These are phyloP conservation scores for Gamarada debralockiae DNA, from an alignment of 495 filamentous ascomycete genomes.

Conservation along the genomic window DNA sequence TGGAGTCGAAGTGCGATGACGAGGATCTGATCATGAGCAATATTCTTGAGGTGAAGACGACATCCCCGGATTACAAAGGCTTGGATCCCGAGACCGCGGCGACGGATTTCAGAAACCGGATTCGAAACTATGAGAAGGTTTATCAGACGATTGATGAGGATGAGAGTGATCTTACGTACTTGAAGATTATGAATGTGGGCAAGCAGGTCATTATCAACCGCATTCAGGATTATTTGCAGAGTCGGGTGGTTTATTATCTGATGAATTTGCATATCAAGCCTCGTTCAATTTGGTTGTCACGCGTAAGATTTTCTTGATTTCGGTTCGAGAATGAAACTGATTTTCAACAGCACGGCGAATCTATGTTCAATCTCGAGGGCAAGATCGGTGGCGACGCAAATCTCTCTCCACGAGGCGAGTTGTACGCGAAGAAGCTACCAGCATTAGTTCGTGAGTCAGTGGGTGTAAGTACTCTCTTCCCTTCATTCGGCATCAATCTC, in stretches of 20 bases:
- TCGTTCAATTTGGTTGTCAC: conserved; percentile 94
- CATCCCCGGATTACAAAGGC: conserved; percentile 88
- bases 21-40: conserved; percentile 95
- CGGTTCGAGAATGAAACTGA: conserved; percentile 1
- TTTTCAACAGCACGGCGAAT: conserved; percentile 79
- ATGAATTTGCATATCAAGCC: conserved; percentile 98
- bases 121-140: conserved; percentile 93
- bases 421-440: conserved; percentile 79
- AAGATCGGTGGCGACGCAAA: conserved; percentile 89
- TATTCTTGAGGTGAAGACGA: conserved; percentile 96
- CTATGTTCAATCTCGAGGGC: conserved; percentile 80
- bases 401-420: conserved; percentile 80
- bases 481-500: background rate
- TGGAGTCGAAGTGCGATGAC: conserved; percentile 93
- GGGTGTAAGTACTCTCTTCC: conserved; percentile 42
- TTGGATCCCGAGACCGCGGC: conserved; percentile 91
- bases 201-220: conserved; percentile 95
- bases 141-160: conserved; percentile 85
- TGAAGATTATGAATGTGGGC: conserved; percentile 96
- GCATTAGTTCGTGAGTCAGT: conserved; percentile 76
- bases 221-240: conserved; percentile 94
- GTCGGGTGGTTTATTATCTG: conserved; percentile 92
- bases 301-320: conserved; percentile 51
- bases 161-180: conserved; percentile 82
- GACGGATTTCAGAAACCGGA: conserved; percentile 86